phyloP scores from a whole-genome alignment of 352 stramenopile genomes.

The Phytophthora fragariae region DNA sequence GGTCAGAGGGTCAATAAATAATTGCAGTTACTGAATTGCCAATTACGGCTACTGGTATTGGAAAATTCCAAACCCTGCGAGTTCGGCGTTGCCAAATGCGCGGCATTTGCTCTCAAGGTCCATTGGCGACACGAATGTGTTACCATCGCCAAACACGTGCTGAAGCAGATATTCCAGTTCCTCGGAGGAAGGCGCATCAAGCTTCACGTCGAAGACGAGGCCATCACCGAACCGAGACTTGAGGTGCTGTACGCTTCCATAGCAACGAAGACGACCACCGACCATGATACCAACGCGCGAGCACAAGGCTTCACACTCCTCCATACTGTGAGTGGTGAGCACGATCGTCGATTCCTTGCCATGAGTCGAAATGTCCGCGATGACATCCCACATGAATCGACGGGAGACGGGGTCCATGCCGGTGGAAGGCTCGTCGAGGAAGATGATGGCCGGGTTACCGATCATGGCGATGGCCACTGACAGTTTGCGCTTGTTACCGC shows the following conservation, averaged over 20 bases:
- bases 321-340: constrained; percentile 85
- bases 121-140: constrained; percentile 21
- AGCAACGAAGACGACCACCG: constrained; percentile 60
- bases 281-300: constrained; percentile 94
- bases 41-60: too few relatives aligned
- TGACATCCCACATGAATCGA: constrained; percentile 58
- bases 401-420: constrained; percentile 94
- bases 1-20: too few relatives aligned
- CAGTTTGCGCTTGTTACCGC: constrained; percentile 95
- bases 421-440: constrained; percentile 91
- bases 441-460: constrained; percentile 87
- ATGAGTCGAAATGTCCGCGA: constrained; percentile 69
- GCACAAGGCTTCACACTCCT: constrained; percentile 75
- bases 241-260: constrained; percentile 91
- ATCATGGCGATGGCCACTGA: constrained; percentile 95
- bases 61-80: too few relatives aligned
- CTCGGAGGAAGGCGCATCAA: constrained; percentile 28
- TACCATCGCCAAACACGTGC: constrained; percentile 40
- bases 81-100: constrained; percentile 45
- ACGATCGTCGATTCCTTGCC: constrained; percentile 77
- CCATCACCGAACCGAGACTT: constrained; percentile 95
- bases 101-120: constrained; percentile 45
- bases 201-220: constrained; percentile 87
- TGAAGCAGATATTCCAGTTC: constrained; percentile 38
- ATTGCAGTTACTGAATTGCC: too few relatives aligned